Conservation (phyloP, 2,329 filamentous ascomycete genomes). For the Scytalidium sp. region DNA sequence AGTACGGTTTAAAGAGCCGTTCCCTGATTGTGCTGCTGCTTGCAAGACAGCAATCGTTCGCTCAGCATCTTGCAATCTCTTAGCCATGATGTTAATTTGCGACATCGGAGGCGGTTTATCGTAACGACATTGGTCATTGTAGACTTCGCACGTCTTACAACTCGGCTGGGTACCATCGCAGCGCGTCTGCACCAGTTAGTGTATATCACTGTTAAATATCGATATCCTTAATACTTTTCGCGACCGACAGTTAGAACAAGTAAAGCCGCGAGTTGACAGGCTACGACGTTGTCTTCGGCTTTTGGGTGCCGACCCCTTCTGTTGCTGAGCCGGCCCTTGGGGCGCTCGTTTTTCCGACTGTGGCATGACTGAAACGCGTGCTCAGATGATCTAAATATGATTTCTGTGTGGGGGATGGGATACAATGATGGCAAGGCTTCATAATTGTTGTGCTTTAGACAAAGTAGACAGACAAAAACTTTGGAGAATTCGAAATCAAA, state of each 20-base stretch:
- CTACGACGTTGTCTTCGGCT: neutral
- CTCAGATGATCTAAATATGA: no score
- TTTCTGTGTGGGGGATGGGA: no score
- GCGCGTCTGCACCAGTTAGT: constrained; percentile 11
- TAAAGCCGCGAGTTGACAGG: constrained; percentile 11
- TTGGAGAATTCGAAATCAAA: neutral
- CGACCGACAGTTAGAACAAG: constrained; percentile 21
- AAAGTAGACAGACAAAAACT: neutral
- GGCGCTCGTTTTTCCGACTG: neutral
- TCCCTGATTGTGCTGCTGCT: constrained; percentile 15
- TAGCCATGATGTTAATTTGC: neutral
- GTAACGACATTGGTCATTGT: constrained; percentile 3
- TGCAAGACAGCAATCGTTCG: neutral
- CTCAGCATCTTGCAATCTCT: neutral
- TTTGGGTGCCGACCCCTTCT: neutral
- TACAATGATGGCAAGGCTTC: no score
- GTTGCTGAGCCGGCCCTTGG: neutral
- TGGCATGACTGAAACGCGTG: no score
- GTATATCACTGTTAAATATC: neutral
- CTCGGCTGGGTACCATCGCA: constrained; percentile 1
- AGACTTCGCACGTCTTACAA: neutral
- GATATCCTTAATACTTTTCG: constrained; percentile 13
- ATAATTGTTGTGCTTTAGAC: no score
- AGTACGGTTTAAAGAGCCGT: constrained; percentile 5
- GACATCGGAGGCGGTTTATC: constrained; percentile 1